Evolutionary conservation across 1,284 basidiomycete genomes (phyloP), one percentile per base, ranked within the genome.

Genomic region (Sanghuangporus baumii): DNA sequence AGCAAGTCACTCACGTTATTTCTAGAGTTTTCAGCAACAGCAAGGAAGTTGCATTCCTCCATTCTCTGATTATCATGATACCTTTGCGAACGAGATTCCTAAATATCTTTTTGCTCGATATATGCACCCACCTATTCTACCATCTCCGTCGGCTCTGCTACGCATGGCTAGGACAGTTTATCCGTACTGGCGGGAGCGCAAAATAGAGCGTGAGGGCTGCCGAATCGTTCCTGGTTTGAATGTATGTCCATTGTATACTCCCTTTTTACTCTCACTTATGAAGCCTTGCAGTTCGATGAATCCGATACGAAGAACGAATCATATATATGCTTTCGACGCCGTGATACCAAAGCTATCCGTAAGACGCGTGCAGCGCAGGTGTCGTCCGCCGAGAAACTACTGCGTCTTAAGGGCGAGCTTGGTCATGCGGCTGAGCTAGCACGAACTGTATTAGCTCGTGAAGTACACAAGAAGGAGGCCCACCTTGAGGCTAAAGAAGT

Each of bases 271-370:
- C 60, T 59, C 54, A 31, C 40, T 18, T 38, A 9, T 26, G 20
- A 64, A 6, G 36, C 14, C 65, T 37, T 65, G 1, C 70, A 95
- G 91, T 88, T 86, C 67, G 95, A 99, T 74, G 96, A 98, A 76
- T 84, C 90, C 41, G 96, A 98, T 74, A 87, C 90, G 59, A 76
- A 78, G 65, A 95, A 94, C 65, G 95, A 98, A 71, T 97, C 97
- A 0, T 99, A 98, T 68, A 94, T 98, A 57, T 99, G 97, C 76
- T 99, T 99, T 83, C 88, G 97, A 47, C 85, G 96, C 60, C 88
- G 96, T 64, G 96, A 99, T 72, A 91, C 93, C 73, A 98, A 98
- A 73, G 88, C 92, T 12, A 86, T 94, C 26, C 88, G 96, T 64
- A 98, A 99, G 78, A 99, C 96, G 0, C 88, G 96, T 26, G 89